Base-by-base conservation (phyloP, 2,329 filamentous ascomycete species). In the Lecanicillium sp. region DNA sequence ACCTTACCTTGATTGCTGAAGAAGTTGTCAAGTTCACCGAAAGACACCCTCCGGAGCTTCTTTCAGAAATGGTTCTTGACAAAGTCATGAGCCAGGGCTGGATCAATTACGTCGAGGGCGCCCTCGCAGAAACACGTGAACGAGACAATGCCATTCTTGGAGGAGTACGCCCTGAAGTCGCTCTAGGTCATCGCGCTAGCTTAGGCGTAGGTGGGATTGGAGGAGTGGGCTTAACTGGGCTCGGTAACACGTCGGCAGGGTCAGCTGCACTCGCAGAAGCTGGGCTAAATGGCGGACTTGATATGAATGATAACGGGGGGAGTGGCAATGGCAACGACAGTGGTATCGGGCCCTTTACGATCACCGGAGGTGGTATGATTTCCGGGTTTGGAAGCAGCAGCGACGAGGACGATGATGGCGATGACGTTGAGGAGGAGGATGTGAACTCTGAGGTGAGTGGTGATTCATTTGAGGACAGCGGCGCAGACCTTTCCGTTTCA, bases 11-110 rank as follows among this genome's bases (percentile, higher is more conserved):
- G 19, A 95, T 98, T 43, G 90, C 92, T 20, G 92, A 98, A 61
- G 92, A 98, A 61, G 92, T 98, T 14, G 88, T 96, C 56, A 98
- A 96, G 62, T 96, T 98, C 56, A 95, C 88, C 27, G 92, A 95
- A 61, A 80, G 92, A 39, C 86, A 95, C 58, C 84, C 90, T 4
- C 84, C 88, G 1, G 89, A 96, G 62, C 68, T 90, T 15, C 71
- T 96, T 9, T 92, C 88, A 1, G 82, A 86, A 44, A 72, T 75
- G 11, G 87, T 98, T 3, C 71, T 95, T 48, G 85, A 95, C 50
- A 86, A 83, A 51, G 87, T 96, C 35, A 85, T 92, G 70, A 83
- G 86, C 53, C 80, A 82, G 38, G 82, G 88, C 43, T 98, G 92
- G 92, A 84, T 92, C 51, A 82, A 85, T 51, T 98, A 96, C 53